Conservation (phyloP, 768 basidiomycete species). For the Russula olivacea region DNA sequence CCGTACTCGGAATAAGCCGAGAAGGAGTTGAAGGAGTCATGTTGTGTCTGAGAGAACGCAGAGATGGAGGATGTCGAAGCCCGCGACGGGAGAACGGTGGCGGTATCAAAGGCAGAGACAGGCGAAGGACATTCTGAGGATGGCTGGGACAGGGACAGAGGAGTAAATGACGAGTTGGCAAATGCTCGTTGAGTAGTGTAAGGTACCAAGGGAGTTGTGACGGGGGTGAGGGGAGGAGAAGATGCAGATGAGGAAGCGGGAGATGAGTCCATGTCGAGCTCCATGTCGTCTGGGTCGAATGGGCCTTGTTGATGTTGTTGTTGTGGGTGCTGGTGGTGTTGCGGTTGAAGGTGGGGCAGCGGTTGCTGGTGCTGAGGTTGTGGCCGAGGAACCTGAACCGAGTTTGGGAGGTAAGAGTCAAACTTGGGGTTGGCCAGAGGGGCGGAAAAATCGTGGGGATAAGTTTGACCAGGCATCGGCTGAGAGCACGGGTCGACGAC, state of each 20-base stretch:
- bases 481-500: conserved; percentile 47
- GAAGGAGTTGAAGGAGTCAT: conserved; percentile 63
- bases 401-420: neutral
- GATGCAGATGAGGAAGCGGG: conserved; percentile 34
- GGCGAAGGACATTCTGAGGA: conserved; percentile 31
- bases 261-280: conserved; percentile 55
- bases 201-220: conserved; percentile 39
- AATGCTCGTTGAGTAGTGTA: conserved; percentile 26
- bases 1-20: conserved; percentile 64
- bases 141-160: conserved; percentile 31
- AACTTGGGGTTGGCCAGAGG: conserved; percentile 17
- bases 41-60: conserved; percentile 33
- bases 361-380: conserved; percentile 25
- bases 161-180: conserved; percentile 27
- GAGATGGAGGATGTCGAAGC: conserved; percentile 35
- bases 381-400: conserved; percentile 8
- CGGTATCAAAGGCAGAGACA: conserved; percentile 47
- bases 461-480: conserved; percentile 18
- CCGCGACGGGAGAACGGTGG: conserved; percentile 48
- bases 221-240: conserved; percentile 42
- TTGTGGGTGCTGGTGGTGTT: conserved; percentile 27
- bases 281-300: conserved; percentile 79
- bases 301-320: conserved; percentile 36
- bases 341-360: conserved; percentile 29
- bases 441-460: conserved; percentile 18